Percentiles rank a stretch among this genome's conserved stretches.
Conservation (phyloP, 257 asterid genomes). For the Craterostigma plantagineum region DNA sequence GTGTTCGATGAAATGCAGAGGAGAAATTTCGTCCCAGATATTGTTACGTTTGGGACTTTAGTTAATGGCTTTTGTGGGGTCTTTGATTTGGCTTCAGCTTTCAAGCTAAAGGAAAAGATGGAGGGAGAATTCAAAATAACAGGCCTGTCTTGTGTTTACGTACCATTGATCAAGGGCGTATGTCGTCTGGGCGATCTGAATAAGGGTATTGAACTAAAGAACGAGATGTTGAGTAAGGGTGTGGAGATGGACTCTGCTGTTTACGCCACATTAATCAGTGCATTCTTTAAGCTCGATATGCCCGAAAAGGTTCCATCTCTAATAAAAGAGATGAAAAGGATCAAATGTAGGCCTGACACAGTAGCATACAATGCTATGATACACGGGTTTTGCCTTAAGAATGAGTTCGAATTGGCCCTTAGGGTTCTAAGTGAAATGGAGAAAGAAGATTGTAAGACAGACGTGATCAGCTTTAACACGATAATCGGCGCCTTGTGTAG, state of each 20-base stretch:
- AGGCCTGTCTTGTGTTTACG: slow-evolving; percentile 36
- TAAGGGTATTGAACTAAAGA: slow-evolving; percentile 32
- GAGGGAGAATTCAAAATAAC: slow-evolving; percentile 25
- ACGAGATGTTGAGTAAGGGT: slow-evolving; percentile 43
- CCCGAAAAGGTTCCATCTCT: slow-evolving; percentile 23
- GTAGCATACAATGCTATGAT: slow-evolving; percentile 55
- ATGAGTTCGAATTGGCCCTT: slow-evolving; percentile 45
- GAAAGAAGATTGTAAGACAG: slow-evolving; percentile 38
- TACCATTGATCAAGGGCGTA: slow-evolving; percentile 49
- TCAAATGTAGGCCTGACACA: slow-evolving; percentile 38
- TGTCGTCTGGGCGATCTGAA: slow-evolving; percentile 22
- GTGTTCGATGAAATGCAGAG: slow-evolving; percentile 50
- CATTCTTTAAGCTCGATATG: slow-evolving; percentile 33
- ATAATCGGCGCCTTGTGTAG: slow-evolving; percentile 42
- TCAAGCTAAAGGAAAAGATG: slow-evolving; percentile 38
- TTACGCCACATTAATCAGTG: slow-evolving; percentile 55
- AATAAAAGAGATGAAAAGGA: slow-evolving; percentile 41
- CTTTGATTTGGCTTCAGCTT: slow-evolving; percentile 21
- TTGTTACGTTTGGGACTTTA: slow-evolving; percentile 56
- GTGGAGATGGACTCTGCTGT: slow-evolving; percentile 41
- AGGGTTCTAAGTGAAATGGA: slow-evolving; percentile 38
- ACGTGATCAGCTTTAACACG: slow-evolving; percentile 48
- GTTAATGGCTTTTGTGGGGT: slow-evolving; percentile 36
- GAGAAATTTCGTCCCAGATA: slow-evolving; percentile 39
- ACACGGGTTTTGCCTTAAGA: slow-evolving; percentile 36